Evolutionary conservation across 805 yeast species (phyloP).

Genomic region (Metschnikowia lochheadii): DNA sequence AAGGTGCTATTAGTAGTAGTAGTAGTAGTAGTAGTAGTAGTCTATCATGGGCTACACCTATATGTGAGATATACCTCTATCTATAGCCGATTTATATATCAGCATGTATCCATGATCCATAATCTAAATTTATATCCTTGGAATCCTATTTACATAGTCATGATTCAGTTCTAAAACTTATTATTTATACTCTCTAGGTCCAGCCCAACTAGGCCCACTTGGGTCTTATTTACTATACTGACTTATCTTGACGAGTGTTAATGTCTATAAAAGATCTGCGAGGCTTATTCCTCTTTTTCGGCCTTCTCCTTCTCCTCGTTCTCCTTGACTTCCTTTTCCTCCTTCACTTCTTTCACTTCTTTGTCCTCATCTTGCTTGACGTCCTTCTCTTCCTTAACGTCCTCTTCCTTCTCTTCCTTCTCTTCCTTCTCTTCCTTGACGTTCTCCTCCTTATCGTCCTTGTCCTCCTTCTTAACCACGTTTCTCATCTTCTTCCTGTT

Average conservation of each 20-base stretch:
- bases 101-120: no score
- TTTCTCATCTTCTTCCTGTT: conserved; percentile 25
- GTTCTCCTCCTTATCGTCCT: conserved; percentile 10
- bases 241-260: not conserved
- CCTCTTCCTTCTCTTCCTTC: conserved; percentile 6
- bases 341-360: not conserved
- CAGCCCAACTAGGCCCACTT: no score
- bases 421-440: conserved; percentile 8
- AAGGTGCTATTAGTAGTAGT: no score
- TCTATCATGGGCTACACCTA: no score
- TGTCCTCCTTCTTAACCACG: conserved; percentile 14
- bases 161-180: no score
- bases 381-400: not conserved
- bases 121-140: no score
- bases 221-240: not conserved
- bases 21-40: no score
- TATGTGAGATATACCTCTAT: no score
- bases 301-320: not conserved
- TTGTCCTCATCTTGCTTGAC: not conserved
- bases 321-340: not conserved
- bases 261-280: not conserved
- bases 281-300: not conserved
- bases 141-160: no score
- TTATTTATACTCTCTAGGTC: no score
- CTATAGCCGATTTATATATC: no score